Conservation (phyloP, 345 rosid species). For the Heritiera littoralis region DNA sequence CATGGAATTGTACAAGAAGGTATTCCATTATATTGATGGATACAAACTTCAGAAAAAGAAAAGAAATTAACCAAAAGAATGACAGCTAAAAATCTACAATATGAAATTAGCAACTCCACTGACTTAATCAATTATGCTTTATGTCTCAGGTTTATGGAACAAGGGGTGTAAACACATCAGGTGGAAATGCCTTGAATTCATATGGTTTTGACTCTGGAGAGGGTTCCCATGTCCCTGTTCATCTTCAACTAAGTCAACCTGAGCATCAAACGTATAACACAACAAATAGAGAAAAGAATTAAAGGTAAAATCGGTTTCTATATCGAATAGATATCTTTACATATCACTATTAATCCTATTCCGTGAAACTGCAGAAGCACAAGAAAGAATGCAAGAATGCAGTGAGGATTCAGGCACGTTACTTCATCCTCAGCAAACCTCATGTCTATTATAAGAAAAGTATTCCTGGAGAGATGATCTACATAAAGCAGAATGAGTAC, state of each 20-base stretch:
- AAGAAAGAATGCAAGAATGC: slow-evolving; percentile 14
- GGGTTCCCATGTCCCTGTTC: slow-evolving; percentile 38
- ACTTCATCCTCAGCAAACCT: not conserved
- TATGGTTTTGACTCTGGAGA: slow-evolving; percentile 31
- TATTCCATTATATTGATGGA: slow-evolving; percentile 27
- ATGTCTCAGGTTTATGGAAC: slow-evolving; percentile 50
- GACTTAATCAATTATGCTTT: slow-evolving; percentile 3
- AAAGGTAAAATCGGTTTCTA: slow-evolving; percentile 18
- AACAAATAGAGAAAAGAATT: slow-evolving; percentile 36
- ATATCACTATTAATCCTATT: slow-evolving; percentile 4
- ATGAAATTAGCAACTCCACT: slow-evolving; percentile 2
- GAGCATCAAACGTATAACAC: slow-evolving; percentile 32
- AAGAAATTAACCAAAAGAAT: not conserved
- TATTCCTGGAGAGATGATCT: not conserved
- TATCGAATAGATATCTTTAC: not conserved
- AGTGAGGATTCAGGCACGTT: slow-evolving; percentile 2
- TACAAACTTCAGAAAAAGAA: not conserved
- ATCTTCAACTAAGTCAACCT: slow-evolving; percentile 60
- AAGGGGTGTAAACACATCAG: slow-evolving; percentile 30
- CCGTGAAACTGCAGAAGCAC: slow-evolving; percentile 21
- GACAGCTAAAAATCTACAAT: not conserved
- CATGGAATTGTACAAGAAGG: slow-evolving; percentile 51
- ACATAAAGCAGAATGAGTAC: slow-evolving; percentile 2
- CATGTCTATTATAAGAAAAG: slow-evolving; percentile 7
- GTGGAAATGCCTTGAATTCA: slow-evolving; percentile 32